These are phyloP conservation scores for Besnoitia besnoiti DNA, from an alignment of 169 alveolate genomes.

Conservation along the genomic window DNA sequence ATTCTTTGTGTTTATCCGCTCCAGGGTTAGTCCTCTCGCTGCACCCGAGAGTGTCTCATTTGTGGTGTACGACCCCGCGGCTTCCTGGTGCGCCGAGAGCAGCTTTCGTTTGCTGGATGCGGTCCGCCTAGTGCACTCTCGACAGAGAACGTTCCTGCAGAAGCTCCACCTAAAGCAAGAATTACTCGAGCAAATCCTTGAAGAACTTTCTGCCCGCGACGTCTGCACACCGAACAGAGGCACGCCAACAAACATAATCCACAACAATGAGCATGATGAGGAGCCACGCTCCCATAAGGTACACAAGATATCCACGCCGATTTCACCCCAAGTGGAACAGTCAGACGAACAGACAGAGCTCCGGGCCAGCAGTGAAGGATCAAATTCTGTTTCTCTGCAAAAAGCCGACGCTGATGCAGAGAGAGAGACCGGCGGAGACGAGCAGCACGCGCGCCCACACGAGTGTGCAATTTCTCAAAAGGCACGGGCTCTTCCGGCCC, in stretches of 20 bases:
- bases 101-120: constrained; percentile 7
- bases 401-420: not conserved
- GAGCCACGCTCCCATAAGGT: not conserved
- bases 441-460: not conserved
- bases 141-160: not conserved
- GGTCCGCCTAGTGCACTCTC: not conserved
- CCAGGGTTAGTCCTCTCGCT: not conserved
- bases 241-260: not conserved
- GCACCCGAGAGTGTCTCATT: not conserved
- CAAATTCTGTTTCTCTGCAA: not conserved
- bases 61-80: not conserved
- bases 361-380: not conserved
- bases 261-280: too few species aligned
- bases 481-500: not conserved
- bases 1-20: not conserved
- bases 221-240: not conserved
- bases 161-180: not conserved
- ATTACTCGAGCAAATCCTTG: not conserved
- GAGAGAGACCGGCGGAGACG: not conserved
- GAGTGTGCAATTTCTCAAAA: not conserved
- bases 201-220: not conserved
- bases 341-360: not conserved
- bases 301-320: not conserved
- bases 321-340: not conserved
- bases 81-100: constrained; percentile 17